Percentiles rank a stretch among this genome's conserved stretches.
Evolutionary conservation across 1,284 basidiomycete species (phyloP).

Genomic region (Trichosporon asahii): DNA sequence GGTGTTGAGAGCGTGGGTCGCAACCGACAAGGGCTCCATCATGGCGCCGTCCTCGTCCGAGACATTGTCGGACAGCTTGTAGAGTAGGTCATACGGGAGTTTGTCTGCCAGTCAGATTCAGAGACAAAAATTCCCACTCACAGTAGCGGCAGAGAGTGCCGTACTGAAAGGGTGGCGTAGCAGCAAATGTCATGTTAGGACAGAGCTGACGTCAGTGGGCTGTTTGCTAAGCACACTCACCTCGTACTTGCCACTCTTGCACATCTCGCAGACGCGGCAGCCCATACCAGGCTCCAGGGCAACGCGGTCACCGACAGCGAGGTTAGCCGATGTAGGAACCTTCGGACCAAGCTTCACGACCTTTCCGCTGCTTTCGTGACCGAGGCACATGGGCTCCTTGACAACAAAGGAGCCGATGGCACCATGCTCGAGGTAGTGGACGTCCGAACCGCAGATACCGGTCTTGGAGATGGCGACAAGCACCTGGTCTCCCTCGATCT

Average conservation of each 20-base stretch:
- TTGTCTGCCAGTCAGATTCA: slow-evolving; percentile 21
- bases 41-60: slow-evolving; percentile 54
- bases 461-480: slow-evolving; percentile 88
- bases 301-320: slow-evolving; percentile 52
- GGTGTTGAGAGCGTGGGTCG: slow-evolving; percentile 78
- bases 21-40: slow-evolving; percentile 94
- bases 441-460: slow-evolving; percentile 89
- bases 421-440: slow-evolving; percentile 53
- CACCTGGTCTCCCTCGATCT: slow-evolving; percentile 71
- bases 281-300: slow-evolving; percentile 60
- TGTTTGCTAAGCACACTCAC: slow-evolving; percentile 57
- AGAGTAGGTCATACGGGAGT: slow-evolving; percentile 48
- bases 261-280: slow-evolving; percentile 45
- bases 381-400: slow-evolving; percentile 50
- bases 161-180: slow-evolving; percentile 47
- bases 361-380: slow-evolving; percentile 45
- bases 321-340: slow-evolving; percentile 27
- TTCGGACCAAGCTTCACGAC: slow-evolving; percentile 43
- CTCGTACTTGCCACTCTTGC: slow-evolving; percentile 71
- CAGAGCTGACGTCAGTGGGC: slow-evolving; percentile 60
- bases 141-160: slow-evolving; percentile 50
- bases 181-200: slow-evolving; percentile 44
- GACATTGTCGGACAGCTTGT: slow-evolving; percentile 50
- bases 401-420: slow-evolving; percentile 49
- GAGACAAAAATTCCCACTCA: slow-evolving; percentile 16